Evolutionary conservation across 2,329 filamentous ascomycete species (phyloP), one percentile per base, ranked within the genome.

Genomic region (Scytalidium lignicola): DNA sequence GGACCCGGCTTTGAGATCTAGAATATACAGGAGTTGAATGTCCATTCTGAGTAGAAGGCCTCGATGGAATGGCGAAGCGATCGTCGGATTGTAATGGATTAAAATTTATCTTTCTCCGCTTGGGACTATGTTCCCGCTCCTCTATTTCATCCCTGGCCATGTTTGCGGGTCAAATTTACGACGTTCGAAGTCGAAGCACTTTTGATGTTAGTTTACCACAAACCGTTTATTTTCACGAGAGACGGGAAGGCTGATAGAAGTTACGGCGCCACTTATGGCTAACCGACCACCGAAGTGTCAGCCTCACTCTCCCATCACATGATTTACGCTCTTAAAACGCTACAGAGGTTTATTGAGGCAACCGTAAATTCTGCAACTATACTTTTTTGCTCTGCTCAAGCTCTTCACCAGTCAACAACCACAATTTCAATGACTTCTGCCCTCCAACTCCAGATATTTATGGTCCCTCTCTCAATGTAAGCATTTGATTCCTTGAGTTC

Each of bases 71-170:
- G 8, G 73, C 72, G 55, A 80, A 84, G 50, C 79, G 74, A 55
- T 83, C 80, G 49, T 77, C 74, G 29, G 71, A 72, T 54, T 73
- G 68, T 8, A 76, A 60, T 20, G 74, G 73, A 55, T 77, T 76
- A 52, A 78, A 74, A 56, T 88, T 80, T n/a, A 88, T 65, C 65
- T 78, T 85, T 37, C 85, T 79, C 58, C 85, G 73, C 66, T 84
- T 86, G 3, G 81, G 80, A 62, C 77, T 83, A 46, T 62, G 47
- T 48, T 63, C 61, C 44, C 56, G 57, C 51, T 75, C 67, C 5
- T 37, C n/a, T 37, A 4, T 37, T 4, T 37, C 32, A 47, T 66
- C 66, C 49, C 66, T 64, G 17, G 58, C 61, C 70, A 73, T 73
- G 32, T 26, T 51, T 32, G 6, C 39, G 5, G 20, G 9, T 8